Conservation (phyloP, 2,329 filamentous ascomycete genomes). For the Sporothrix pallida region DNA sequence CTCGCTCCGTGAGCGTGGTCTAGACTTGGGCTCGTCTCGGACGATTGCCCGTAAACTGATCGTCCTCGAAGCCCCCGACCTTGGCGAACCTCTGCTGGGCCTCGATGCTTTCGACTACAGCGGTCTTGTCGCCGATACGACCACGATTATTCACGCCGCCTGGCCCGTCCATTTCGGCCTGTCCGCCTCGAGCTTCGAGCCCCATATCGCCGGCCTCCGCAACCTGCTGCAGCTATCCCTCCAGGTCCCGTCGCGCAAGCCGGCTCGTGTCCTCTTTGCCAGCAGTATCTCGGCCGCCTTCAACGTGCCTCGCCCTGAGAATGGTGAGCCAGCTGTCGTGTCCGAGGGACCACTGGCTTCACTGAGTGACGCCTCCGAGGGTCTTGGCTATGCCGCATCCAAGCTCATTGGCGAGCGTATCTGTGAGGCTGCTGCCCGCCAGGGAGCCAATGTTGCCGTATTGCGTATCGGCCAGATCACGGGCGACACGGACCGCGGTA, state of each 20-base stretch:
- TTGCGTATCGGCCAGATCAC: slow-evolving; percentile 59
- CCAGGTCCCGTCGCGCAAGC: slow-evolving; percentile 20
- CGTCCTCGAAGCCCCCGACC: slow-evolving; percentile 33
- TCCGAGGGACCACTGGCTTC: slow-evolving; percentile 30
- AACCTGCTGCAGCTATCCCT: slow-evolving; percentile 49
- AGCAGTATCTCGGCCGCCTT: slow-evolving; percentile 37
- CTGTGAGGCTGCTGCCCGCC: slow-evolving; percentile 33
- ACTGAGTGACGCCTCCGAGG: not conserved
- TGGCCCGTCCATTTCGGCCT: slow-evolving; percentile 61
- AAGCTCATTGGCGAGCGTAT: slow-evolving; percentile 36
- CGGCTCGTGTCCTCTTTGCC: slow-evolving; percentile 36
- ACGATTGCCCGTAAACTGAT: slow-evolving; percentile 22
- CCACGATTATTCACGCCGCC: slow-evolving; percentile 53
- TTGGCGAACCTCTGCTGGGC: slow-evolving; percentile 43
- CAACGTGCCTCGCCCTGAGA: slow-evolving; percentile 27
- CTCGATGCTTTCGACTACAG: slow-evolving; percentile 43
- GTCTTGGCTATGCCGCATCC: slow-evolving; percentile 35
- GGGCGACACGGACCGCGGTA: slow-evolving; percentile 52
- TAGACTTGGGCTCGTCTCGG: slow-evolving; percentile 1
- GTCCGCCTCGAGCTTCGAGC: slow-evolving; percentile 52
- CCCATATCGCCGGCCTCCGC: slow-evolving; percentile 51
- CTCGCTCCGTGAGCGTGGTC: slow-evolving; percentile 33
- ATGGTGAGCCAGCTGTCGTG: slow-evolving; percentile 12
- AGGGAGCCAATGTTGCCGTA: slow-evolving; percentile 42
- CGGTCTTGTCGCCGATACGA: slow-evolving; percentile 44